Conservation (phyloP, 2,329 filamentous ascomycete species). For the Calonectria pteridis region DNA sequence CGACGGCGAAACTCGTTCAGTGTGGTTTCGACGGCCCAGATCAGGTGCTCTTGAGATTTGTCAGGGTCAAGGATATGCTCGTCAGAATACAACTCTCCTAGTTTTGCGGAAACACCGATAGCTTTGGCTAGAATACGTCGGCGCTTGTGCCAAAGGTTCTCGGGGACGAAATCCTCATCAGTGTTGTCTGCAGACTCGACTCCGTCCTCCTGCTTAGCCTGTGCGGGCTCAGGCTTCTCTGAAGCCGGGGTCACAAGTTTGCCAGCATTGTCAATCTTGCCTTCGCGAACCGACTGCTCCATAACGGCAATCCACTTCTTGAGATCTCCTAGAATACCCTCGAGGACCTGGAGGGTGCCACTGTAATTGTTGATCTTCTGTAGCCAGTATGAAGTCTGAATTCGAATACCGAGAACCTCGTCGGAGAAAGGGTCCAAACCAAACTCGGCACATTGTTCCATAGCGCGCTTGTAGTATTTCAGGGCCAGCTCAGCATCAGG, state of each 20-base stretch:
- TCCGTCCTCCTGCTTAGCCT: constrained; percentile 13
- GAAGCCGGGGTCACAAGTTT: constrained; percentile 42
- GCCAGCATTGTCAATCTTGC: constrained; percentile 57
- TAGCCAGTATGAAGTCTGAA: constrained; percentile 83
- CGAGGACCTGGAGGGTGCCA: constrained; percentile 80
- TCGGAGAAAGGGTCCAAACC: constrained; percentile 91
- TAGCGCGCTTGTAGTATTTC: constrained; percentile 84
- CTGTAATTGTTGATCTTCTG: constrained; percentile 80
- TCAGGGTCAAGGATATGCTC: constrained; percentile 81
- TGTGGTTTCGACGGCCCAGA: constrained; percentile 85
- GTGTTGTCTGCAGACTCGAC: constrained; percentile 35
- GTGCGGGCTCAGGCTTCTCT: constrained; percentile 22
- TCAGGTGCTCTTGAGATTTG: constrained; percentile 77
- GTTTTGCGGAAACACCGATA: constrained; percentile 83
- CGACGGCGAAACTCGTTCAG: constrained; percentile 80
- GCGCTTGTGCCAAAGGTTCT: constrained; percentile 69
- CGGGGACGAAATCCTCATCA: constrained; percentile 47
- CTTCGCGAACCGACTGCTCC: constrained; percentile 63
- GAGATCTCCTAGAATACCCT: constrained; percentile 80
- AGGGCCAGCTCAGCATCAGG: constrained; percentile 82
- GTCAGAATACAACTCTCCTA: constrained; percentile 85
- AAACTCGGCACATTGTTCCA: constrained; percentile 78
- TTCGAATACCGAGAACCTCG: constrained; percentile 89
- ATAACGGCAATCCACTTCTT: constrained; percentile 69
- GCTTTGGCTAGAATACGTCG: constrained; percentile 79